phyloP scores from a whole-genome alignment of 768 basidiomycete genomes.

The Bullera alba region DNA sequence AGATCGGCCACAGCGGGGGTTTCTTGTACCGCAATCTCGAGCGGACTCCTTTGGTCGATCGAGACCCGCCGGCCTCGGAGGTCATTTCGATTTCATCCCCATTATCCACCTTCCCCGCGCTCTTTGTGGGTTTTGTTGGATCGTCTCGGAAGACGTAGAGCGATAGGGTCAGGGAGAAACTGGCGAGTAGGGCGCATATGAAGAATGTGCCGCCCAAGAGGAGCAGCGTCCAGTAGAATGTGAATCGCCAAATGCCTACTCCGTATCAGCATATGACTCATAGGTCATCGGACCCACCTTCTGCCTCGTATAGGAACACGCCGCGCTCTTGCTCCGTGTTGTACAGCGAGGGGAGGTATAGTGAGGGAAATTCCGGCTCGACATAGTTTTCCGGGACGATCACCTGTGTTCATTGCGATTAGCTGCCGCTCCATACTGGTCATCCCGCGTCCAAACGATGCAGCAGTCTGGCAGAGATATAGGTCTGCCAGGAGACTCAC shows the following conservation, averaged over 20 bases:
- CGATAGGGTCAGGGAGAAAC: slow-evolving; percentile 23
- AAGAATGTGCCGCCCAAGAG: slow-evolving; percentile 24
- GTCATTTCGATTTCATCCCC: not conserved
- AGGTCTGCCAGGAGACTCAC: no score
- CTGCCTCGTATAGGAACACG: slow-evolving; percentile 37
- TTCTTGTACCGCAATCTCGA: no score
- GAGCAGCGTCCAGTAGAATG: slow-evolving; percentile 36
- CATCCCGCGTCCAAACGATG: no score
- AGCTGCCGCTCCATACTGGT: no score
- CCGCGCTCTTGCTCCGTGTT: slow-evolving; percentile 17
- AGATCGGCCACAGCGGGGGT: slow-evolving; percentile 37
- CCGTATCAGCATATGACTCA: not conserved
- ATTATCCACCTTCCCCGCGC: not conserved
- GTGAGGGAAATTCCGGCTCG: slow-evolving; percentile 28
- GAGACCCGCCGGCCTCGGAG: not conserved
- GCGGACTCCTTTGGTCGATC: not conserved
- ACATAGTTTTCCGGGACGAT: slow-evolving; percentile 28
- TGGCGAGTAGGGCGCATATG: slow-evolving; percentile 21
- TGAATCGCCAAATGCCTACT: slow-evolving; percentile 40
- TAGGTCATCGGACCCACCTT: slow-evolving; percentile 15
- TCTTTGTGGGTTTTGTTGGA: not conserved
- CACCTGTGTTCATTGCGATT: slow-evolving; percentile 1
- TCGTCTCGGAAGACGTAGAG: slow-evolving; percentile 10
- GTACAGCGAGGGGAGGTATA: slow-evolving; percentile 26
- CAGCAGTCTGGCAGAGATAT: no score